Conservation (phyloP, 1,139 yeast species). For the Lodderomyces theae region DNA sequence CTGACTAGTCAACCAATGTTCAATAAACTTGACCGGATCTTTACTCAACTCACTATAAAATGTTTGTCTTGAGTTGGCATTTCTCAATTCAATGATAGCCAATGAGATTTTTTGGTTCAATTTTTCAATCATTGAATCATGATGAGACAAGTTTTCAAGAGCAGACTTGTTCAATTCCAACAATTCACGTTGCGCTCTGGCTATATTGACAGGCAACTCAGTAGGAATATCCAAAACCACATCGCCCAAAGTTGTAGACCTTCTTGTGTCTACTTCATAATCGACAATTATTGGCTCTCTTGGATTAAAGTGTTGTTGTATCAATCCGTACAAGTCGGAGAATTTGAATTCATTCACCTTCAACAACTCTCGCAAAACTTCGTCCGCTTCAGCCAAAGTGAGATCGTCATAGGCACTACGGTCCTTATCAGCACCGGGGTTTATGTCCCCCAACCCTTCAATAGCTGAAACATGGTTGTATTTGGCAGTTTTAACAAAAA, state of each 20-base stretch:
- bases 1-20: slow-evolving; percentile 72
- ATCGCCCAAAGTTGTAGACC: slow-evolving; percentile 79
- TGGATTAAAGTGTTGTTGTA: slow-evolving; percentile 62
- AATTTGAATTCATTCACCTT: slow-evolving; percentile 55
- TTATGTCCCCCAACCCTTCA: slow-evolving; percentile 13
- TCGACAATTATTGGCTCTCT: slow-evolving; percentile 75
- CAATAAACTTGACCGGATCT: slow-evolving; percentile 74
- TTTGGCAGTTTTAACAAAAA: slow-evolving; percentile 45
- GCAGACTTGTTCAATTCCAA: slow-evolving; percentile 39
- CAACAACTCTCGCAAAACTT: slow-evolving; percentile 56
- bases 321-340: slow-evolving; percentile 69
- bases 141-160: slow-evolving; percentile 37
- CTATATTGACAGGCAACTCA: slow-evolving; percentile 50
- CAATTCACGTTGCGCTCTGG: slow-evolving; percentile 36
- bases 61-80: slow-evolving; percentile 43
- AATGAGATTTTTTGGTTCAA: slow-evolving; percentile 60
- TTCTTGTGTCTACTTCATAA: slow-evolving; percentile 72
- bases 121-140: slow-evolving; percentile 52
- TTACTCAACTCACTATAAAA: slow-evolving; percentile 73
- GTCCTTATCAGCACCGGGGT: slow-evolving; percentile 17
- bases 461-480: slow-evolving; percentile 42
- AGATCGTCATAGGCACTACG: slow-evolving; percentile 29
- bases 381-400: slow-evolving; percentile 64
- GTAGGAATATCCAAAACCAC: slow-evolving; percentile 72
- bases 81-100: slow-evolving; percentile 65